Conservation (phyloP, 1,284 basidiomycete species). For the Heterobasidion parviporum region DNA sequence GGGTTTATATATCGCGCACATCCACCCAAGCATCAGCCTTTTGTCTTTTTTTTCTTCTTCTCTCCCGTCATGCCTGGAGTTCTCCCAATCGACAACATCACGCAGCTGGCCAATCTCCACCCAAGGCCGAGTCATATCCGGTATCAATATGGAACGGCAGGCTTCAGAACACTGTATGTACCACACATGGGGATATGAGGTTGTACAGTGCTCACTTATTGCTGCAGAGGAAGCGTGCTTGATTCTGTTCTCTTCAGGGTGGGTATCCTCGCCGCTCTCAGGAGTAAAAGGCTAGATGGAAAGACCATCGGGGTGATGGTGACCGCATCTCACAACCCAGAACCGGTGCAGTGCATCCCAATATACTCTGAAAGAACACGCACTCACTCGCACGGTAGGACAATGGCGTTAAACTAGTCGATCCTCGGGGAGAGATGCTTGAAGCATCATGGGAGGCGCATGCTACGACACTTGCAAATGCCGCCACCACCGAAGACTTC, state of each 20-base stretch:
- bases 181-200: not conserved
- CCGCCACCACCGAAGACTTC: slow-evolving; percentile 66
- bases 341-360: slow-evolving; percentile 45
- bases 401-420: slow-evolving; percentile 97
- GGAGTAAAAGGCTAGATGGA: slow-evolving; percentile 87
- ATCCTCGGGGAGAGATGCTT: slow-evolving; percentile 99
- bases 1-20: not conserved
- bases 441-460: slow-evolving; percentile 89
- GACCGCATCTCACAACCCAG: slow-evolving; percentile 98
- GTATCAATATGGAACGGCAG: slow-evolving; percentile 92
- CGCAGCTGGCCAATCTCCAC: slow-evolving; percentile 45
- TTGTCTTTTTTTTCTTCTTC: not conserved
- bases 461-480: slow-evolving; percentile 89
- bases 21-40: not conserved
- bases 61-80: slow-evolving; percentile 28
- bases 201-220: not conserved
- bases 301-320: slow-evolving; percentile 97
- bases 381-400: slow-evolving; percentile 46
- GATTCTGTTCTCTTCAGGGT: slow-evolving; percentile 92
- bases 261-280: slow-evolving; percentile 82
- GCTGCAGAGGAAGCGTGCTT: slow-evolving; percentile 67
- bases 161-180: slow-evolving; percentile 86
- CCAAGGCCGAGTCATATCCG: slow-evolving; percentile 53
- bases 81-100: slow-evolving; percentile 36
- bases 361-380: too few species aligned